Percentiles rank a stretch among this genome's conserved stretches.
Conservation (phyloP, 371 early-diverging fungal genomes). For the Actinomortierella wolfii region DNA sequence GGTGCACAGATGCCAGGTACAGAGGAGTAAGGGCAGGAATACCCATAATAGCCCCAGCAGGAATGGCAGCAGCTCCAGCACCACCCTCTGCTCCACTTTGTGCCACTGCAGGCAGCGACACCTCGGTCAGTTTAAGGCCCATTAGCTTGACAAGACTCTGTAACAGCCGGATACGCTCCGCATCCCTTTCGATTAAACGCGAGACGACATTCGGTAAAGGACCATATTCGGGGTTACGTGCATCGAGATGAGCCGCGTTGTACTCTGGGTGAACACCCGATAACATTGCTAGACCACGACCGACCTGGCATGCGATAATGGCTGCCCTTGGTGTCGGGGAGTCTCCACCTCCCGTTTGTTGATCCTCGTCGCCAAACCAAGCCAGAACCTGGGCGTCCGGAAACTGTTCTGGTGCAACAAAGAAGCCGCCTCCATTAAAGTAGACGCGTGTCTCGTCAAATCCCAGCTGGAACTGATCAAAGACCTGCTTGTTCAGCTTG, state of each 20-base stretch:
- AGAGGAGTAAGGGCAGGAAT: slow-evolving; percentile 56
- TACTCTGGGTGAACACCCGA: slow-evolving; percentile 81
- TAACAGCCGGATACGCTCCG: slow-evolving; percentile 53
- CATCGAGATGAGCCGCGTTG: slow-evolving; percentile 54
- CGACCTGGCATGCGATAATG: slow-evolving; percentile 60
- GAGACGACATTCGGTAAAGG: slow-evolving; percentile 48
- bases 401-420: slow-evolving; percentile 58
- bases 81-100: neutral
- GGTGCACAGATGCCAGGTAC: slow-evolving; percentile 55
- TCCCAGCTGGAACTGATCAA: slow-evolving; percentile 6
- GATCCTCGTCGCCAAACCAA: slow-evolving; percentile 55
- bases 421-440: slow-evolving; percentile 84
- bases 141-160: slow-evolving; percentile 54
- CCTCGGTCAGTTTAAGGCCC: slow-evolving; percentile 53
- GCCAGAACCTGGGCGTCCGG: slow-evolving; percentile 58
- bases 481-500: slow-evolving; percentile 10
- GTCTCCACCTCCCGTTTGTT: slow-evolving; percentile 8
- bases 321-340: slow-evolving; percentile 46
- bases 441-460: slow-evolving; percentile 51
- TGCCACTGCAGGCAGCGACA: slow-evolving; percentile 18
- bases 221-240: slow-evolving; percentile 42
- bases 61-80: slow-evolving; percentile 24
- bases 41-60: slow-evolving; percentile 40
- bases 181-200: slow-evolving; percentile 50
- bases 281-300: slow-evolving; percentile 68